Base-by-base conservation (phyloP, 2,329 filamentous ascomycete genomes). In the Sclerotinia borealis region DNA sequence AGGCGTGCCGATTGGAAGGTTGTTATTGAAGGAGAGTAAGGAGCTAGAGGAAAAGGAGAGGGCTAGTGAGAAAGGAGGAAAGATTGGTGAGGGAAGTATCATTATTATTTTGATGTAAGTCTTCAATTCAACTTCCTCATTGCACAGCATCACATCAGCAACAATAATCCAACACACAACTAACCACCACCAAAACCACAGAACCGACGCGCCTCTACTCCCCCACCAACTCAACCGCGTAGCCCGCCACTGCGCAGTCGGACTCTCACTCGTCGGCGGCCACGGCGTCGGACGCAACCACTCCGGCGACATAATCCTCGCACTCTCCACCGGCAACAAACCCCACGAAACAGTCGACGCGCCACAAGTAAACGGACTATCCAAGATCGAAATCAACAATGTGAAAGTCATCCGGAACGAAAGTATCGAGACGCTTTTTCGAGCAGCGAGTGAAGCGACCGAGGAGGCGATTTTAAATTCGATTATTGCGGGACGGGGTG, bases 391-490 rank as follows among this genome's bases (percentile, higher is more conserved):
- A 29, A 74, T 79, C 5, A 77, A 85, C 43, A 75, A 71, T 0
- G 75, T 83, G 0, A 76, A 81, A 39, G 76, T 82, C 51, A 74
- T 85, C 2, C 81, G 86, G 67, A 84, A 87, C 68, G 76, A 80
- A 59, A 84, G 81, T 4, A 85, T 89, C 65, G 85, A 87, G 67
- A 79, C 80, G 0, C 72, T 87, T 63, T 85, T 89, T 64, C 81
- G 86, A 71, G 86, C 85, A 1, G 81, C 79, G 2, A 83, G 83
- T 0, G 86, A 89, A 70, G 82, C 81, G 0, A 84, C 84, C 0
- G 85, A 89, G 69, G 86, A 90, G 74, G 81, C 85, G 1, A 87
- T 89, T 61, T 82, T 86, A 66, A 89, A 90, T 71, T 80, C 82
- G 0, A 73, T 89, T 10, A 64, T 72, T 61, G 86, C 80, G 65